Base-by-base conservation (phyloP, 75 land plant species). In the Chamaecyparis obtusa region DNA sequence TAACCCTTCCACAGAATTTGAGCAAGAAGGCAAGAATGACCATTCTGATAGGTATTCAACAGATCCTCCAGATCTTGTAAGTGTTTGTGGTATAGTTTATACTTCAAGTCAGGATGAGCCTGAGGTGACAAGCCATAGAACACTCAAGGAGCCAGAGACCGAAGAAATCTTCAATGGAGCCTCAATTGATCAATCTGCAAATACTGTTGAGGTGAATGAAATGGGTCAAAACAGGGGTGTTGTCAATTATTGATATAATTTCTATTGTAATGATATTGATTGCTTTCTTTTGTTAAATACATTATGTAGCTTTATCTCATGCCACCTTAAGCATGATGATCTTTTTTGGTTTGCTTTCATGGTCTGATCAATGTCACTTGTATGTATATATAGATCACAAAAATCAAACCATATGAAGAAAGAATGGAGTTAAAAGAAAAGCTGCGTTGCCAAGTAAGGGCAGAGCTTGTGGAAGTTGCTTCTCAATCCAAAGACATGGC, bases 401-500 rank as follows among this genome's bases (percentile, higher is more conserved):
- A n/a, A n/a, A n/a, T n/a, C n/a, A n/a, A n/a, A n/a, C n/a, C n/a
- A n/a, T n/a, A n/a, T n/a, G n/a, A n/a, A n/a, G n/a, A n/a, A n/a
- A n/a, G n/a, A n/a, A n/a, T n/a, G n/a, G n/a, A n/a, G n/a, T n/a
- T n/a, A n/a, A 97, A 94, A 88, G 98, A 96, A 54, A 87, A 89
- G 86, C 44, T 96, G 46, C 92, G 97, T 19, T 87, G 88, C 74
- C 90, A 93, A 86, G 85, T 96, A 44, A 93, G 90, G 85, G 91
- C 87, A 32, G 92, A 94, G 48, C 95, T 97, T 84, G 90, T 89
- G 44, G 87, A 77, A 41, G 75, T 94, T 86, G 94, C 94, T 87
- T 44, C 86, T 57, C 89, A 56, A 69, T 95, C 89, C 90, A 91
- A 79, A 37, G 96, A 97, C 85, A 93, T 95, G 96, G 94, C 95